Evolutionary conservation across 2,329 filamentous ascomycete species (phyloP).

Genomic region (Aspergillus hortae): DNA sequence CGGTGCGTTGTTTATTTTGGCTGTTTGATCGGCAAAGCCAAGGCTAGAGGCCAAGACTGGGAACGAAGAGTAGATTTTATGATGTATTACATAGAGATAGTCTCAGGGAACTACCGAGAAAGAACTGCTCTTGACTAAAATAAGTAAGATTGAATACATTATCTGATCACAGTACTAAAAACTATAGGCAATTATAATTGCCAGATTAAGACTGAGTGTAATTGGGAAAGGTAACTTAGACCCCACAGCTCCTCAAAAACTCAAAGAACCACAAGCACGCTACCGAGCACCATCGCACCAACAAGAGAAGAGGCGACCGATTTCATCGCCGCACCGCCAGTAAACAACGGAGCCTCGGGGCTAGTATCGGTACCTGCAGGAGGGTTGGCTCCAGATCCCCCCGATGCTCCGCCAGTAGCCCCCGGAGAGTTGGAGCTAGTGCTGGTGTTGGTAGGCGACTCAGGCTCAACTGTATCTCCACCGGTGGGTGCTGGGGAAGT

Average conservation of each 20-base stretch:
- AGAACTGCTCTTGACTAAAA: neutral
- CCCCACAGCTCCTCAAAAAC: constrained; percentile 9
- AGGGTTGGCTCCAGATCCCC: neutral
- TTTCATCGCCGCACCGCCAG: constrained; percentile 13
- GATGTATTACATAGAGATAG: neutral
- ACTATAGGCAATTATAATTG: neutral
- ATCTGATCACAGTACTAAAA: neutral
- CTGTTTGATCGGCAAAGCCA: too few species aligned
- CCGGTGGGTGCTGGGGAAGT: neutral
- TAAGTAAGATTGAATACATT: neutral
- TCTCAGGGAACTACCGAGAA: neutral
- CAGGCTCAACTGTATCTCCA: constrained; percentile 3
- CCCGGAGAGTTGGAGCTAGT: neutral
- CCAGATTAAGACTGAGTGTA: neutral
- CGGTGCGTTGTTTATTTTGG: too few species aligned
- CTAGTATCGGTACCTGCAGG: neutral
- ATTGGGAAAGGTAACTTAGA: neutral
- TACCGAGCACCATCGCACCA: constrained; percentile 14
- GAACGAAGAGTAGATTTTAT: too few species aligned
- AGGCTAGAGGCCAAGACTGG: too few species aligned
- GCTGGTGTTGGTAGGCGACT: neutral
- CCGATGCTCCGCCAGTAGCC: neutral
- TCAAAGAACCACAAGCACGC: constrained; percentile 17
- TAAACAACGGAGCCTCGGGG: constrained; percentile 8
- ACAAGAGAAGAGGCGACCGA: constrained; percentile 8